Evolutionary conservation across 768 basidiomycete species (phyloP).

Genomic region (Mycena kentingensis): DNA sequence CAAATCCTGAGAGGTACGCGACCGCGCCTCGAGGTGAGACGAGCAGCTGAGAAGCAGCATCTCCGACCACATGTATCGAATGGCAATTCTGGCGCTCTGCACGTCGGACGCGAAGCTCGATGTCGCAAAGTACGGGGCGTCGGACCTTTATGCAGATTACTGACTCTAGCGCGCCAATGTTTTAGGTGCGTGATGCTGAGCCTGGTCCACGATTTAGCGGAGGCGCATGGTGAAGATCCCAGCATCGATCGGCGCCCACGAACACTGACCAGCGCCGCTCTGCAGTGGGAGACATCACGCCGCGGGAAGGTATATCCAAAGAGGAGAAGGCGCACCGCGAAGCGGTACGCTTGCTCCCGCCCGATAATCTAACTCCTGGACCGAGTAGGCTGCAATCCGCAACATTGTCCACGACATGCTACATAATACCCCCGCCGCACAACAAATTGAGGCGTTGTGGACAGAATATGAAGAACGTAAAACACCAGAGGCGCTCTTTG

Average conservation of each 20-base stretch:
- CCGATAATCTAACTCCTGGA: background rate
- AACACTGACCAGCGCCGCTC: background rate
- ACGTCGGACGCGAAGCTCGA: slow-evolving; percentile 73
- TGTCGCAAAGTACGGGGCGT: slow-evolving; percentile 60
- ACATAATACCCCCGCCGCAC: slow-evolving; percentile 68
- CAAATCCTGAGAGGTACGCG: slow-evolving; percentile 74
- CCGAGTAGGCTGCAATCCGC: slow-evolving; percentile 77
- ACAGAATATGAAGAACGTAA: slow-evolving; percentile 83
- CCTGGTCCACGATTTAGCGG: slow-evolving; percentile 92
- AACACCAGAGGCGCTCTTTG: slow-evolving; percentile 78
- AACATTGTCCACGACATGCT: slow-evolving; percentile 90
- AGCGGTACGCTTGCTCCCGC: slow-evolving; percentile 41
- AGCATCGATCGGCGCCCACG: background rate
- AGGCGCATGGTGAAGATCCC: slow-evolving; percentile 72
- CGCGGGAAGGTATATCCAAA: slow-evolving; percentile 82
- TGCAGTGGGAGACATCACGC: slow-evolving; percentile 90
- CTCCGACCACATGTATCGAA: slow-evolving; percentile 96
- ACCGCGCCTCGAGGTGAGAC: background rate
- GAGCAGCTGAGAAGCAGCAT: slow-evolving; percentile 52
- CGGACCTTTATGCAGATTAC: background rate
- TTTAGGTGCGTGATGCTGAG: slow-evolving; percentile 84
- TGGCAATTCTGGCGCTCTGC: slow-evolving; percentile 93
- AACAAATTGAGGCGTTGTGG: slow-evolving; percentile 72
- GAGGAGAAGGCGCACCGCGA: slow-evolving; percentile 79
- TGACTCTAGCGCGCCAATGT: background rate